Percentiles rank a stretch among this genome's conserved stretches.
These are phyloP conservation scores for Paratrypanosoma confusum DNA, from an alignment of 208 protist species.

Conservation along the genomic window DNA sequence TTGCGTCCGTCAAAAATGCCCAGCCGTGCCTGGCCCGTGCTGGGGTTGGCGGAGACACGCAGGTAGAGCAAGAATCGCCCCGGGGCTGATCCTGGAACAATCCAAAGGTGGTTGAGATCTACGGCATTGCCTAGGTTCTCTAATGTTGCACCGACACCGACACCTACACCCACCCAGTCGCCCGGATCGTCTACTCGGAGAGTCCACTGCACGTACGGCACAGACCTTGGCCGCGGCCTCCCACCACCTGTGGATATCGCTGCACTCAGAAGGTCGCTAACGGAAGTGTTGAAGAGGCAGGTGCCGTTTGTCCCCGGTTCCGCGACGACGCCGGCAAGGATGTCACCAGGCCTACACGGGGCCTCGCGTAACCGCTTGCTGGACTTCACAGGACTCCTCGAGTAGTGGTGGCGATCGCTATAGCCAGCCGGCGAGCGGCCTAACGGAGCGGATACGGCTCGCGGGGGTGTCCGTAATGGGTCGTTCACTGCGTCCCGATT, in stretches of 20 bases:
- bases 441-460: too few relatives aligned
- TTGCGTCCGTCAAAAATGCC: slow-evolving; percentile 57
- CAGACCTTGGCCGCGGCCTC: slow-evolving; percentile 3
- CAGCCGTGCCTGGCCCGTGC: slow-evolving; percentile 55
- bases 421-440: too few relatives aligned
- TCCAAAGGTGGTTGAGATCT: slow-evolving; percentile 77
- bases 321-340: too few relatives aligned
- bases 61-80: slow-evolving; percentile 33
- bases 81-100: slow-evolving; percentile 29
- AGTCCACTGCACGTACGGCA: slow-evolving; percentile 33
- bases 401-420: too few relatives aligned
- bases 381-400: too few relatives aligned
- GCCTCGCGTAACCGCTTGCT: too few relatives aligned
- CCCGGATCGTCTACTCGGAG: slow-evolving; percentile 64
- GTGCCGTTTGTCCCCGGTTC: slow-evolving; percentile 64
- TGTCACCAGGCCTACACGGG: too few relatives aligned
- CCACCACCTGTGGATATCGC: slow-evolving; percentile 10
- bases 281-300: slow-evolving; percentile 49
- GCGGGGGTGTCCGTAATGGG: too few relatives aligned
- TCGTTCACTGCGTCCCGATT: too few relatives aligned
- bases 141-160: slow-evolving; percentile 62
- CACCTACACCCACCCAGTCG: slow-evolving; percentile 80
- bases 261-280: slow-evolving; percentile 41
- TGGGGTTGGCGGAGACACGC: slow-evolving; percentile 34
- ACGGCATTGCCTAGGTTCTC: slow-evolving; percentile 41